Percentiles rank a stretch among this genome's conserved stretches.
Conservation (phyloP, 345 rosid genomes). For the Litchi chinensis region DNA sequence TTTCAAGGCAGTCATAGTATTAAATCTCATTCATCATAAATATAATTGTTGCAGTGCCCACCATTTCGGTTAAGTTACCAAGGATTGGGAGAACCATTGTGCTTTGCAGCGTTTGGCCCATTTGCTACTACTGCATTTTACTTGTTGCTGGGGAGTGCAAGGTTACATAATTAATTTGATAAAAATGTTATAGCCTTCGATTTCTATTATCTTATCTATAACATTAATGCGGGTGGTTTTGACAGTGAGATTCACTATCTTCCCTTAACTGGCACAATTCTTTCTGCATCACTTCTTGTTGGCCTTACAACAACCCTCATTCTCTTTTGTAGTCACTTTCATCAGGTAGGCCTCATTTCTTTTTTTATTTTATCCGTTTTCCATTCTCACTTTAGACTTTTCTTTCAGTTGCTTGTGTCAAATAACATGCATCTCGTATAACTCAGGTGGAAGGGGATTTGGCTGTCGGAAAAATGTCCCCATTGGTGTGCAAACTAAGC, state of each 20-base stretch:
- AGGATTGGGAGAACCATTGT: constrained; percentile 93
- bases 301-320: constrained; percentile 86
- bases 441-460: constrained; percentile 72
- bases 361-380: neutral
- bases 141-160: constrained; percentile 55
- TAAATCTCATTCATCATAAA: neutral
- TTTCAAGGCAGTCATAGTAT: neutral
- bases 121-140: constrained; percentile 91
- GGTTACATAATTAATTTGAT: constrained; percentile 37
- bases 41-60: constrained; percentile 60
- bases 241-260: constrained; percentile 49
- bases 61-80: constrained; percentile 91
- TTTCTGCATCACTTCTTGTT: constrained; percentile 71
- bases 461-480: constrained; percentile 76
- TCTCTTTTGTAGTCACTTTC: constrained; percentile 93
- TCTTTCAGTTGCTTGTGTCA: neutral
- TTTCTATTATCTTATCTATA: neutral
- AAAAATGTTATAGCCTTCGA: neutral
- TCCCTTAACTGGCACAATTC: constrained; percentile 54
- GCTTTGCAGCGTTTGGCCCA: constrained; percentile 95
- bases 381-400: neutral
- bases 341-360: constrained; percentile 56
- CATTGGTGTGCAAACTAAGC: constrained; percentile 53
- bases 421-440: constrained; percentile 12
- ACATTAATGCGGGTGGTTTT: constrained; percentile 16